Base-by-base conservation (phyloP, 768 basidiomycete species). In the Phaeotremella skinneri region DNA sequence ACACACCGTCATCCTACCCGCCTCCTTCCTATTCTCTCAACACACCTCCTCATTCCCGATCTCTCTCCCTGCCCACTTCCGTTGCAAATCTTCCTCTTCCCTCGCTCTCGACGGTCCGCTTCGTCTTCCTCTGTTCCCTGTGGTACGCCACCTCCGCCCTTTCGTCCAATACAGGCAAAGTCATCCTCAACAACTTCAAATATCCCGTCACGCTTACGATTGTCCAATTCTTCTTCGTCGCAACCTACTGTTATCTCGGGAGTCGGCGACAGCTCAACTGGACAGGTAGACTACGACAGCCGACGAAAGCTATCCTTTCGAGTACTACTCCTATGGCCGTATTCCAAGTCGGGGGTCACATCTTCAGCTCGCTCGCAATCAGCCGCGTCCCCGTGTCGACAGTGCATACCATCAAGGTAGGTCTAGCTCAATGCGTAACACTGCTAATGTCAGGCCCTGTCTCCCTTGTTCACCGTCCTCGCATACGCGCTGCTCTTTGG, bases 121-220 rank as follows among this genome's bases (percentile, higher is more conserved):
- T 99, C 79, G 79, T 91, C 48, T 76, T 88, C 55, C 81, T 94
- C 31, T 99, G 96, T 74, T 78, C 81, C 17, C 81, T 98, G 21
- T 99, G 96, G 96, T 99, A 99, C 79, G 83, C 85, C 16, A 85
- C 87, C 2, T 96, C 92, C 4, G 94, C 94, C 1, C 78, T 98
- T 51, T 92, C 91, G 1, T 94, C 91, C 41, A 98, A 97, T 73
- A 97, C 94, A 0, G 96, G 93, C 57, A 99, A 99, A 76, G 84
- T 87, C 45, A 93, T 99, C 78, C 82, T 99, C 67, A 92, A 82
- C 66, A 87, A 88, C 68, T 99, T 97, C 79, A 84, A 86, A 53
- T 97, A 89, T 78, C 96, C 96, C 3, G 84, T 99, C 72, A 98
- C 96, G 62, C 85, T 99, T 73, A 99, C 96, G 37, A 90, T 99